Percentiles rank a stretch among this genome's conserved stretches.
Evolutionary conservation across 2,329 filamentous ascomycete species (phyloP).

Genomic region (Gyromitra esculenta): DNA sequence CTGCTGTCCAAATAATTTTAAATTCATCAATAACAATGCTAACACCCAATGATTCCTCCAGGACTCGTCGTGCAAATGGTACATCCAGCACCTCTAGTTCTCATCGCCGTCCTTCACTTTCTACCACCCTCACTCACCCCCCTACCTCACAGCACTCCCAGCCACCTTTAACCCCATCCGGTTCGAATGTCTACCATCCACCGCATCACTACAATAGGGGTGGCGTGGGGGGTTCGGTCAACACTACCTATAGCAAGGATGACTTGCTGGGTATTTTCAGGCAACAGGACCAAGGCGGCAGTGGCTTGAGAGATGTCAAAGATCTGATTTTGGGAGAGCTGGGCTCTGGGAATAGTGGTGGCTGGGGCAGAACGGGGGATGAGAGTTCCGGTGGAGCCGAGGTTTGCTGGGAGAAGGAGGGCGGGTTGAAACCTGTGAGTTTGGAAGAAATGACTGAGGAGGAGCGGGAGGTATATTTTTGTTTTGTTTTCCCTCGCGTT

Average conservation of each 20-base stretch:
- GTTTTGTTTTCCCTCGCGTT: conserved; percentile 39
- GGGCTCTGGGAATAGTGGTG: conserved; percentile 39
- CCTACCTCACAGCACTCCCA: conserved; percentile 54
- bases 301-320: conserved; percentile 46
- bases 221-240: conserved; percentile 49
- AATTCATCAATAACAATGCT: conserved; percentile 34
- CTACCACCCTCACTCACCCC: conserved; percentile 58
- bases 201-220: conserved; percentile 55
- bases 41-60: conserved; percentile 41
- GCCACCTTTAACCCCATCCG: conserved; percentile 56
- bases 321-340: conserved; percentile 53
- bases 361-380: conserved; percentile 60
- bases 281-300: conserved; percentile 51
- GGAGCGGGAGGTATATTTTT: conserved; percentile 69
- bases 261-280: conserved; percentile 57
- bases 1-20: conserved; percentile 19
- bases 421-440: conserved; percentile 75
- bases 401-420: conserved; percentile 85
- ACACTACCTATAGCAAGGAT: conserved; percentile 56
- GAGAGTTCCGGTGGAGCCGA: conserved; percentile 82
- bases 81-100: conserved; percentile 47
- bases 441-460: conserved; percentile 76
- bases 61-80: conserved; percentile 55
- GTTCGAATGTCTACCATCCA: conserved; percentile 57
- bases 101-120: conserved; percentile 58